A percentile compares a stretch with the other conserved stretches of the same genome.
Evolutionary conservation across 495 filamentous ascomycete species (phyloP).

Genomic region (Daldinia decipiens): DNA sequence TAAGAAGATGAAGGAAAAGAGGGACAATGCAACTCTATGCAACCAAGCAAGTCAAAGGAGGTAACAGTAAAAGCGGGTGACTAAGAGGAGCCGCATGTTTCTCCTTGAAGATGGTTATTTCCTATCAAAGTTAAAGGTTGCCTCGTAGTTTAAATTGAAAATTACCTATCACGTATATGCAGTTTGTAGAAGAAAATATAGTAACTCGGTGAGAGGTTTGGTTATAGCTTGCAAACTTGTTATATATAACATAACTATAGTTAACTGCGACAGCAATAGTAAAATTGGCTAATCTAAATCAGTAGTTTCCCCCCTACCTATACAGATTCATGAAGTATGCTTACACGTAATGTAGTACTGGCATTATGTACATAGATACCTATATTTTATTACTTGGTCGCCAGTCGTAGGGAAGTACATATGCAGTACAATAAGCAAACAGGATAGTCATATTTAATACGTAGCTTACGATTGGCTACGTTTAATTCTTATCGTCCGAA

Average conservation of each 20-base stretch:
- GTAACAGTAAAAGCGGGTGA: constrained; percentile 1
- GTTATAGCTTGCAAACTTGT: not conserved
- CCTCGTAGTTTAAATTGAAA: constrained; percentile 3
- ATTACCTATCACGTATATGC: constrained; percentile 6
- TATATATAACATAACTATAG: not conserved
- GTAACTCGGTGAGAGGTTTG: not conserved
- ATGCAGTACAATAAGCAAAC: not conserved
- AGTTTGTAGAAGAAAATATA: constrained; percentile 1
- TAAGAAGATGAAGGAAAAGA: constrained; percentile 19
- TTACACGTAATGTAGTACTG: constrained; percentile 17
- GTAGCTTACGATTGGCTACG: constrained; percentile 23
- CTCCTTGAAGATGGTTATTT: not conserved
- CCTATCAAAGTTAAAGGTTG: not conserved
- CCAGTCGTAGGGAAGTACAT: not conserved
- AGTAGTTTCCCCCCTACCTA: not conserved
- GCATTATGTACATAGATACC: too few species aligned
- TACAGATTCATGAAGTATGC: constrained; percentile 7
- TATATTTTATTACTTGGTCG: too few species aligned
- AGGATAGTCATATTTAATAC: not conserved
- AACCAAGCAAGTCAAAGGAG: not conserved
- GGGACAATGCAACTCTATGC: constrained; percentile 21
- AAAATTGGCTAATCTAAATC: constrained; percentile 18
- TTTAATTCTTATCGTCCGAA: not conserved
- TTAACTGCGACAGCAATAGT: not conserved
- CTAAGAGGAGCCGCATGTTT: constrained; percentile 30